Conservation (phyloP, 2,329 filamentous ascomycete species). For the Nemania sp. region DNA sequence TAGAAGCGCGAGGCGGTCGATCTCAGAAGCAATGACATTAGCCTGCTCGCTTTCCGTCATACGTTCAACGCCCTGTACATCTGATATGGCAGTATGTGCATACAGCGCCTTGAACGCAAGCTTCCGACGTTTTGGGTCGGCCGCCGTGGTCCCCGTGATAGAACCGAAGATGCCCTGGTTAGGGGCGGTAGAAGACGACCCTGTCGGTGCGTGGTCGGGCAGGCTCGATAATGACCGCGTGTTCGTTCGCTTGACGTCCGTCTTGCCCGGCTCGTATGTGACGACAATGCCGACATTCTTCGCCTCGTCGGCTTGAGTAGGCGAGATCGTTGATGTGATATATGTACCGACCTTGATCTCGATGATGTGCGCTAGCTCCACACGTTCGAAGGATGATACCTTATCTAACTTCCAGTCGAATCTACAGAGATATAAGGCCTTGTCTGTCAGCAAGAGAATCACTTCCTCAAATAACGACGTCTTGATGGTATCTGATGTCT, state of each 20-base stretch:
- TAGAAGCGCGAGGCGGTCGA: slow-evolving; percentile 66
- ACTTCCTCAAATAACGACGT: slow-evolving; percentile 83
- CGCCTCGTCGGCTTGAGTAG: slow-evolving; percentile 73
- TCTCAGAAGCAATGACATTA: slow-evolving; percentile 71
- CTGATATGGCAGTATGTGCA: slow-evolving; percentile 56
- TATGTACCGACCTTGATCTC: slow-evolving; percentile 82
- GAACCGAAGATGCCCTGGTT: slow-evolving; percentile 33
- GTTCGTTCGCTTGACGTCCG: slow-evolving; percentile 77
- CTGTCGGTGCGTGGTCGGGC: slow-evolving; percentile 36
- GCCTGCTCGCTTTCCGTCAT: slow-evolving; percentile 61
- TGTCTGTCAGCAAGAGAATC: slow-evolving; percentile 82
- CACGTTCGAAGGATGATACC: slow-evolving; percentile 85
- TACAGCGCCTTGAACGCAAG: slow-evolving; percentile 62
- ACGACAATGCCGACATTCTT: slow-evolving; percentile 86
- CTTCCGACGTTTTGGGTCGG: slow-evolving; percentile 41
- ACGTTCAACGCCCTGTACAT: slow-evolving; percentile 51
- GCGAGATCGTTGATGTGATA: slow-evolving; percentile 83
- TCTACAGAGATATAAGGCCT: slow-evolving; percentile 82
- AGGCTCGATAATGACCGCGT: slow-evolving; percentile 74
- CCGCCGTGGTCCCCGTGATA: slow-evolving; percentile 30
- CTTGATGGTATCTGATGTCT: slow-evolving; percentile 67
- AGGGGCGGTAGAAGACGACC: slow-evolving; percentile 24
- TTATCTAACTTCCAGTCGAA: slow-evolving; percentile 97
- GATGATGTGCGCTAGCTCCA: slow-evolving; percentile 74
- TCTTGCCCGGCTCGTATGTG: slow-evolving; percentile 71